These are phyloP conservation scores for Phytophthora citricola DNA, from an alignment of 352 stramenopile species.

Conservation along the genomic window DNA sequence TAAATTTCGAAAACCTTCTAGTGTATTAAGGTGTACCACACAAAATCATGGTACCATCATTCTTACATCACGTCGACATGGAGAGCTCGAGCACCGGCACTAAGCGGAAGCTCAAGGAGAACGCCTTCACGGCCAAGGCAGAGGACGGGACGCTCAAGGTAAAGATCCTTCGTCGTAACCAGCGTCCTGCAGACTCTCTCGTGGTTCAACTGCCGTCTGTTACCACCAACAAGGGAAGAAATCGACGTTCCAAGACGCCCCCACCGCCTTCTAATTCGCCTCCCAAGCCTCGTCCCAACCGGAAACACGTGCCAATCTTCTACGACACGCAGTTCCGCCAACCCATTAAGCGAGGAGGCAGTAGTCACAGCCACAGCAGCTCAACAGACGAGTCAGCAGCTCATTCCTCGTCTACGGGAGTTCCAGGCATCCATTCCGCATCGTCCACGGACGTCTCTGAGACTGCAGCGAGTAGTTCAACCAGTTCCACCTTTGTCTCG, in stretches of 20 bases:
- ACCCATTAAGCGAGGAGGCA: conserved; percentile 29
- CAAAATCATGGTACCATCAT: conserved; percentile 9
- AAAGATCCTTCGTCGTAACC: conserved; percentile 78
- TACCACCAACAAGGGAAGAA: conserved; percentile 8
- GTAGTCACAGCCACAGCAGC: conserved; percentile 21
- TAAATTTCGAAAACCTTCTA: too few relatives aligned
- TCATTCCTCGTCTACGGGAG: conserved; percentile 49
- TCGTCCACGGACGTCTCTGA: conserved; percentile 26
- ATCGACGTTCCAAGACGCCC: conserved; percentile 13
- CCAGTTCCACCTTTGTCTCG: conserved; percentile 19
- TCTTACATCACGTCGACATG: conserved; percentile 19
- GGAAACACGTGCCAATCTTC: conserved; percentile 87
- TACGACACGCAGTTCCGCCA: conserved; percentile 61
- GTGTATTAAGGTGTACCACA: neutral
- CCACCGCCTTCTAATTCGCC: conserved; percentile 44
- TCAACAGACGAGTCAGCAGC: conserved; percentile 44
- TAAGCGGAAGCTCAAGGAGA: conserved; percentile 83
- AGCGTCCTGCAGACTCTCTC: conserved; percentile 7
- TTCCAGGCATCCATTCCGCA: conserved; percentile 25
- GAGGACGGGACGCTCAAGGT: conserved; percentile 80
- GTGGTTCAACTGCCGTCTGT: neutral
- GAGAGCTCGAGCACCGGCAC: conserved; percentile 33
- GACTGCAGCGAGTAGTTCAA: conserved; percentile 36
- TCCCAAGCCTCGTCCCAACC: conserved; percentile 78
- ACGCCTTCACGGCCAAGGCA: conserved; percentile 75